Evolutionary conservation across 495 filamentous ascomycete species (phyloP).

Genomic region (Corynascus novoguineensis): DNA sequence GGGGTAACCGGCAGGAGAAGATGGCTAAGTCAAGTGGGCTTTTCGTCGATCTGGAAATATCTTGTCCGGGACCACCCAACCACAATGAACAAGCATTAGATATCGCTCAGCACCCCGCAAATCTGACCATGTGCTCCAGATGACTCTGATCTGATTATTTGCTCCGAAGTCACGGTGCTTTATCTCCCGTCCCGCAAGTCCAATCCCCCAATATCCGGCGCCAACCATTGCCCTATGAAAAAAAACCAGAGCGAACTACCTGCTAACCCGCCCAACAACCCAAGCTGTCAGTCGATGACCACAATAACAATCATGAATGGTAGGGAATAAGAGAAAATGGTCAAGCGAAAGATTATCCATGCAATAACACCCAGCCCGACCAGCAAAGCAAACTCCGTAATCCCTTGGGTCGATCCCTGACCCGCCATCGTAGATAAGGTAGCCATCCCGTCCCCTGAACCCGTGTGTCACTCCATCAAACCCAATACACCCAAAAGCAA

Average conservation of each 20-base stretch:
- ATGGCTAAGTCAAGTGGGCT: neutral
- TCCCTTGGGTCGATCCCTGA: neutral
- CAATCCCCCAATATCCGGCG: neutral
- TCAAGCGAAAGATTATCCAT: neutral
- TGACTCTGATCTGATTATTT: too few relatives aligned
- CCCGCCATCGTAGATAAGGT: neutral
- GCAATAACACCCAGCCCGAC: neutral
- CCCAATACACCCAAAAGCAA: slow-evolving; percentile 1
- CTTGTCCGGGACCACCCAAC: too few relatives aligned
- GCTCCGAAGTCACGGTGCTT: too few relatives aligned
- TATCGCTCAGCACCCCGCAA: too few relatives aligned
- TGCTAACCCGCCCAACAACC: neutral
- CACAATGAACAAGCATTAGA: too few relatives aligned
- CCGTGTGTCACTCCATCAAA: slow-evolving; percentile 2
- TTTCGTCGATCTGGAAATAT: too few relatives aligned
- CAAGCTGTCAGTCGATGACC: neutral
- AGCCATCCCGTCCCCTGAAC: neutral
- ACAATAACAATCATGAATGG: neutral
- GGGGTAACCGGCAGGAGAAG: neutral
- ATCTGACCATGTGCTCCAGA: too few relatives aligned
- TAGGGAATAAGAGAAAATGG: neutral
- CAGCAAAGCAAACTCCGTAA: slow-evolving; percentile 8
- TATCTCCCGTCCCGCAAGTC: neutral
- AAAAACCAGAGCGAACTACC: too few relatives aligned
- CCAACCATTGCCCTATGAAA: neutral